phyloP scores from a whole-genome alignment of 1,284 basidiomycete species.

The Ustilago curta region DNA sequence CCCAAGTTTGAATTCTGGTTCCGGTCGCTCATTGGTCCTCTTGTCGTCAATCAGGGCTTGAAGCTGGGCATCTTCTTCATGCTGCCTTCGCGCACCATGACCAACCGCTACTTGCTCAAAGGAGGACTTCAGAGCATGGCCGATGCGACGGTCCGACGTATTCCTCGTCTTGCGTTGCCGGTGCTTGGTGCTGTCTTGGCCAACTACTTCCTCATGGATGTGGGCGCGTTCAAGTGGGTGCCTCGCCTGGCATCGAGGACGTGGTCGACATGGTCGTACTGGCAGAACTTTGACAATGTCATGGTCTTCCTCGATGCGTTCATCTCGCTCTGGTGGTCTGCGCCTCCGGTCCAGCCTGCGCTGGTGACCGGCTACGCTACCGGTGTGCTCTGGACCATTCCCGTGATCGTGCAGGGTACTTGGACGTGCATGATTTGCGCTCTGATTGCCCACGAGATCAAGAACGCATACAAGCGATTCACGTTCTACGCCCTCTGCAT shows the following conservation, averaged over 20 bases:
- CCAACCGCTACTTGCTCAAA: constrained; percentile 59
- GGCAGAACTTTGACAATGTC: constrained; percentile 60
- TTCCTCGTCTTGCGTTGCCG: constrained; percentile 61
- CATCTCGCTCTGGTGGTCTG: constrained; percentile 61
- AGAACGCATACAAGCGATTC: constrained; percentile 60
- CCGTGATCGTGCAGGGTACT: constrained; percentile 59
- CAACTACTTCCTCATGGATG: constrained; percentile 64
- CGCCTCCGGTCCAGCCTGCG: constrained; percentile 52
- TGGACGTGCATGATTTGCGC: constrained; percentile 61
- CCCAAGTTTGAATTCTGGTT: constrained; percentile 58
- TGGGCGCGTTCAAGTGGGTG: constrained; percentile 61
- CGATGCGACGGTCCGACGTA: constrained; percentile 56
- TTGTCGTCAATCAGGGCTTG: constrained; percentile 57
- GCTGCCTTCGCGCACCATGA: constrained; percentile 60
- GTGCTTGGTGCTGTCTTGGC: constrained; percentile 56
- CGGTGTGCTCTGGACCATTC: constrained; percentile 65
- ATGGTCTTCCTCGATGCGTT: constrained; percentile 57
- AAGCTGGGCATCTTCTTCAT: constrained; percentile 63
- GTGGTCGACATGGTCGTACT: constrained; percentile 65
- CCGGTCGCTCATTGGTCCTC: constrained; percentile 53
- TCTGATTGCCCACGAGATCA: constrained; percentile 61
- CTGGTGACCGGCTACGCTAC: constrained; percentile 61
- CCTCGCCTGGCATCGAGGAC: constrained; percentile 58
- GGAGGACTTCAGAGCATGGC: constrained; percentile 58
- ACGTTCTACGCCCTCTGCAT: constrained; percentile 59